Conservation (phyloP, 139 green algal species). For the Asterochloris erici region DNA sequence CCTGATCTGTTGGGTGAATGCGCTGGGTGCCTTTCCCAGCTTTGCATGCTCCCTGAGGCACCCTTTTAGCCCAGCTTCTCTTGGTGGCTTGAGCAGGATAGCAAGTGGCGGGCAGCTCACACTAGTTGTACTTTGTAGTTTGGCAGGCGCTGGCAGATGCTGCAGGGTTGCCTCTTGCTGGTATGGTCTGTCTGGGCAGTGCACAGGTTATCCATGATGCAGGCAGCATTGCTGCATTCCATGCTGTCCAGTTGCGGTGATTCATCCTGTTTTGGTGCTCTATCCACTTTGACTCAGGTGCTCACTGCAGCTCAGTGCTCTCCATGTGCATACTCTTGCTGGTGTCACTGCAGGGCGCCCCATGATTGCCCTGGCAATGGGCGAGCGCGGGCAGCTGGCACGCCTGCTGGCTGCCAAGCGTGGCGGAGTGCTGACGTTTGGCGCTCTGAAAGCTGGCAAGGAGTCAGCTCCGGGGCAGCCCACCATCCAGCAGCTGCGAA, state of each 20-base stretch:
- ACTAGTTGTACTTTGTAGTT: too few species aligned
- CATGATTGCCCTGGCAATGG: slow-evolving; percentile 92
- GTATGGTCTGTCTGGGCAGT: not conserved
- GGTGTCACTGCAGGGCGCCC: slow-evolving; percentile 43
- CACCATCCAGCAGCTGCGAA: slow-evolving; percentile 40
- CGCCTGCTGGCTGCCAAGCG: slow-evolving; percentile 93
- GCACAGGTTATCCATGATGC: not conserved
- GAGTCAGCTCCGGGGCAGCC: slow-evolving; percentile 46
- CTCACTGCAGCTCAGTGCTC: not conserved
- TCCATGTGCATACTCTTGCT: not conserved
- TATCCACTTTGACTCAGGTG: not conserved
- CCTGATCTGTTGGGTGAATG: too few species aligned
- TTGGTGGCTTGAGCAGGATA: too few species aligned
- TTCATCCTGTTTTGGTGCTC: too few species aligned
- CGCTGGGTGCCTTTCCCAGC: too few species aligned
- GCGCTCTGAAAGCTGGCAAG: slow-evolving; percentile 61
- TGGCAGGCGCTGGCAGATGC: too few species aligned
- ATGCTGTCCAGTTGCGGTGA: not conserved
- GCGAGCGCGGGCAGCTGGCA: slow-evolving; percentile 77
- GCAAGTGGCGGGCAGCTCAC: too few species aligned
- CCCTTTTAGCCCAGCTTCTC: too few species aligned
- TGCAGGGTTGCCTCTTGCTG: too few species aligned
- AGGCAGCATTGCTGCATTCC: not conserved
- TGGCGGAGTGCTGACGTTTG: slow-evolving; percentile 94
- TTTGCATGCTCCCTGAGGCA: too few species aligned